phyloP scores from a whole-genome alignment of 768 basidiomycete species.

The Dioszegia hungarica region DNA sequence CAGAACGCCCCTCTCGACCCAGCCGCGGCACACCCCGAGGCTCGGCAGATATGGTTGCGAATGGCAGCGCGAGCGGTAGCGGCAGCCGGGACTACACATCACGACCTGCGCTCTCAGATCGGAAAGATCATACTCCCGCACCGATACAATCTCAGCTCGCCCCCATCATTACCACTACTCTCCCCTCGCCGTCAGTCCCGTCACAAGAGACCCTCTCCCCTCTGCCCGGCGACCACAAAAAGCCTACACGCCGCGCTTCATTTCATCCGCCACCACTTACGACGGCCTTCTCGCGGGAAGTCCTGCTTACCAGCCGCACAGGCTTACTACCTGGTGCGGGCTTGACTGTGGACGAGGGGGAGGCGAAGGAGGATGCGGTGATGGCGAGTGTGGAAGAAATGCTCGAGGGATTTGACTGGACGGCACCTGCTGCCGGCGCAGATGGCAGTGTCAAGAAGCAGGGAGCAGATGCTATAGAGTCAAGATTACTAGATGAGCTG shows the following conservation, averaged over 20 bases:
- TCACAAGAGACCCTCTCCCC: background rate
- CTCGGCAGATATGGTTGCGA: background rate
- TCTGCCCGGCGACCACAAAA: constrained; percentile 55
- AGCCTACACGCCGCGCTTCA: constrained; percentile 55
- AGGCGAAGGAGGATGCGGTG: constrained; percentile 65
- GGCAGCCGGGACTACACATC: background rate
- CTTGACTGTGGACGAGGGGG: constrained; percentile 62
- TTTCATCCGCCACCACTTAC: constrained; percentile 45
- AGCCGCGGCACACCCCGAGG: background rate
- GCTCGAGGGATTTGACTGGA: constrained; percentile 98
- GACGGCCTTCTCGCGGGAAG: constrained; percentile 47
- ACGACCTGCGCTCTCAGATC: background rate
- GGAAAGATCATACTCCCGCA: constrained; percentile 2
- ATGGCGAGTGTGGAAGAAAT: constrained; percentile 94
- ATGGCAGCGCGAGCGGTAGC: background rate
- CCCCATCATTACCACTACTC: constrained; percentile 27
- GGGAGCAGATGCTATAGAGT: constrained; percentile 87
- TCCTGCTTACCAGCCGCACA: constrained; percentile 37
- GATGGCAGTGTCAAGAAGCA: constrained; percentile 57
- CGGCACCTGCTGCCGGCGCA: constrained; percentile 54
- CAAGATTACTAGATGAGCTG: constrained; percentile 78
- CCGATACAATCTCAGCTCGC: constrained; percentile 9
- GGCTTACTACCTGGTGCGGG: constrained; percentile 47
- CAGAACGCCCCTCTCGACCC: background rate
- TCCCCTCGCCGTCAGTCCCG: constrained; percentile 18